Base-by-base conservation (phyloP, 2,329 filamentous ascomycete genomes). In the Apiospora pterosperma region DNA sequence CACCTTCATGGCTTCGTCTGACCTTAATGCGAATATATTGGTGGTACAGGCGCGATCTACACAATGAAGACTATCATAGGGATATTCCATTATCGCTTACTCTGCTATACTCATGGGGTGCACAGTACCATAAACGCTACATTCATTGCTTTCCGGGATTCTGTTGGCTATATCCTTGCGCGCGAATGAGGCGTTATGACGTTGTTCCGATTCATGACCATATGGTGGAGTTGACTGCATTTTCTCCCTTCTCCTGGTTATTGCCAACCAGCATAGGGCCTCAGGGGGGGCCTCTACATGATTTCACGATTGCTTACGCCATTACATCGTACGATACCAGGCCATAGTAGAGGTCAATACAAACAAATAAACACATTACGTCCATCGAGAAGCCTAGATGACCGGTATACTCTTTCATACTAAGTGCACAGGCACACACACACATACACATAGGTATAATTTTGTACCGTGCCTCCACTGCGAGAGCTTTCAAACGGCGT, bases 1-100 rank as follows among this genome's bases (percentile, higher is more conserved):
- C 8, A 84, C 88, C 74, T 81, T 83, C 64, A 76, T 90, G n/a
- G 83, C 88, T 42, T 82, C 82, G 61, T 81, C 81, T 48, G 84
- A 83, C 14, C 76, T 91, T n/a, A 84, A 83, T 67, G 87, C 89
- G 0, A 92, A 90, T 74, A 78, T 93, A 34, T 78, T 93, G 62
- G 85, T 93, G 63, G 82, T 94, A 34, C 88, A 92, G 77, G 90
- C 89, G 7, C 48, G 48, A 19, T 55, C 48, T 5, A n/a, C 48
- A 1, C 48, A 34, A 21, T 55, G 28, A 55, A 0, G 16, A 2
- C 2, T 21, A 14, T 34, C 25, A 10, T 34, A 28, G 6, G 25
- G 48, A 48, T 3, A 7, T 25, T 16, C 3, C 11, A 8, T 28
- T 5, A 10, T 34, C 3, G 25, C 16, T 55, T 4, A 3, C 12